phyloP scores from a whole-genome alignment of 352 stramenopile genomes.

The Globisporangium iwayamae region DNA sequence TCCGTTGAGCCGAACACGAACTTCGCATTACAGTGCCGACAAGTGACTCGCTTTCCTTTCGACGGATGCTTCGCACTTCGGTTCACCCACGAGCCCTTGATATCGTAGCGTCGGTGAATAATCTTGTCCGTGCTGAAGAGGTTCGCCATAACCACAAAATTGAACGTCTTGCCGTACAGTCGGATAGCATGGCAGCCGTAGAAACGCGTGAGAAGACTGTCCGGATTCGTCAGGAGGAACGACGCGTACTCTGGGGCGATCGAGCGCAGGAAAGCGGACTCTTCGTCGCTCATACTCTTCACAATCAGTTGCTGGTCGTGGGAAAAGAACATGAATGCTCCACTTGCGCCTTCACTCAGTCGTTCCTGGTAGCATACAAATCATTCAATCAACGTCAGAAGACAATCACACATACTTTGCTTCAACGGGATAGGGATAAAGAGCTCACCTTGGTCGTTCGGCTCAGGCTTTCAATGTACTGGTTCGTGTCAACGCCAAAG shows the following conservation, averaged over 20 bases:
- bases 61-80: slow-evolving; percentile 83
- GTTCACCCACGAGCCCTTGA: slow-evolving; percentile 89
- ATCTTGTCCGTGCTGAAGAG: slow-evolving; percentile 81
- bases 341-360: slow-evolving; percentile 82
- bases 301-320: slow-evolving; percentile 87
- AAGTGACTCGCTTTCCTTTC: slow-evolving; percentile 83
- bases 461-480: slow-evolving; percentile 82
- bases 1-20: slow-evolving; percentile 83
- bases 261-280: slow-evolving; percentile 76
- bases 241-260: slow-evolving; percentile 79
- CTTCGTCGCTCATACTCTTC: slow-evolving; percentile 88
- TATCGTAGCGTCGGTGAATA: slow-evolving; percentile 85
- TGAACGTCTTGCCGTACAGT: slow-evolving; percentile 86
- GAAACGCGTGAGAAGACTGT: slow-evolving; percentile 80
- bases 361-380: slow-evolving; percentile 33
- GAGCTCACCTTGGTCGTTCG: slow-evolving; percentile 61
- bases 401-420: background rate
- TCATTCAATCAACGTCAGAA: slow-evolving; percentile 1
- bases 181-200: slow-evolving; percentile 85
- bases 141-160: slow-evolving; percentile 89
- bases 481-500: slow-evolving; percentile 77
- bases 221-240: slow-evolving; percentile 78
- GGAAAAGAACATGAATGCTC: slow-evolving; percentile 89
- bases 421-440: background rate
- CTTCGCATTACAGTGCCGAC: slow-evolving; percentile 85